These are phyloP conservation scores for Rhytidhysteron rufulum DNA, from an alignment of 2,329 filamentous ascomycete genomes.

Conservation along the genomic window DNA sequence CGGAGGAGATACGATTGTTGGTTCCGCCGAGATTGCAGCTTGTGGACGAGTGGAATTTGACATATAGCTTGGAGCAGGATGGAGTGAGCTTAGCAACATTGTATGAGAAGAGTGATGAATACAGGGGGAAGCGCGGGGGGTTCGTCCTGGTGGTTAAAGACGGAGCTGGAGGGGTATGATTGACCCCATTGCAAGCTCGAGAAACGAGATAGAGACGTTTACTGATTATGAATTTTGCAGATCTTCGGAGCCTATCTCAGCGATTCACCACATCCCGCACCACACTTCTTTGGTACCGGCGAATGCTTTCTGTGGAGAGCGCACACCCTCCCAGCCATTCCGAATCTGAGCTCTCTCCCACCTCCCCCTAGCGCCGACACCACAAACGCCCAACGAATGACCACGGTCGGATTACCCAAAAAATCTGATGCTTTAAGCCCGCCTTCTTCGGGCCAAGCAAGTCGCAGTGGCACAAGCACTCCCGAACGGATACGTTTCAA, in stretches of 20 bases:
- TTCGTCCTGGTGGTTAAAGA: conserved; percentile 89
- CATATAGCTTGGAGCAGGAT: conserved; percentile 88
- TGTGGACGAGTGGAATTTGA: conserved; percentile 77
- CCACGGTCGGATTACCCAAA: conserved; percentile 46
- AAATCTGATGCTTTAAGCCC: conserved; percentile 21
- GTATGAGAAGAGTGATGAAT: conserved; percentile 72
- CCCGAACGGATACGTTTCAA: conserved; percentile 87
- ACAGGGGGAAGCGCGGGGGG: conserved; percentile 67
- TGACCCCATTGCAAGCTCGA: neutral
- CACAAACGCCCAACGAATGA: conserved; percentile 58
- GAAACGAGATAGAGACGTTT: no score
- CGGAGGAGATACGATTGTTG: conserved; percentile 89
- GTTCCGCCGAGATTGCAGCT: conserved; percentile 84
- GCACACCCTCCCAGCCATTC: conserved; percentile 56
- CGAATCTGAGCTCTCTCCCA: conserved; percentile 54
- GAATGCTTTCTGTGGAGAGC: conserved; percentile 93
- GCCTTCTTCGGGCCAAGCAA: conserved; percentile 25
- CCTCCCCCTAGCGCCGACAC: conserved; percentile 68
- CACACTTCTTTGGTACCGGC: conserved; percentile 91
- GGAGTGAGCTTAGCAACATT: conserved; percentile 83
- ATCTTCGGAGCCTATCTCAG: conserved; percentile 93
- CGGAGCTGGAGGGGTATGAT: conserved; percentile 65
- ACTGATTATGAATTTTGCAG: no score
- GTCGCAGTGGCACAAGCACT: conserved; percentile 49
- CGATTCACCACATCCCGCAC: conserved; percentile 73